These are phyloP conservation scores for Barbatosphaeria neglecta DNA, from an alignment of 495 filamentous ascomycete species.

Conservation along the genomic window DNA sequence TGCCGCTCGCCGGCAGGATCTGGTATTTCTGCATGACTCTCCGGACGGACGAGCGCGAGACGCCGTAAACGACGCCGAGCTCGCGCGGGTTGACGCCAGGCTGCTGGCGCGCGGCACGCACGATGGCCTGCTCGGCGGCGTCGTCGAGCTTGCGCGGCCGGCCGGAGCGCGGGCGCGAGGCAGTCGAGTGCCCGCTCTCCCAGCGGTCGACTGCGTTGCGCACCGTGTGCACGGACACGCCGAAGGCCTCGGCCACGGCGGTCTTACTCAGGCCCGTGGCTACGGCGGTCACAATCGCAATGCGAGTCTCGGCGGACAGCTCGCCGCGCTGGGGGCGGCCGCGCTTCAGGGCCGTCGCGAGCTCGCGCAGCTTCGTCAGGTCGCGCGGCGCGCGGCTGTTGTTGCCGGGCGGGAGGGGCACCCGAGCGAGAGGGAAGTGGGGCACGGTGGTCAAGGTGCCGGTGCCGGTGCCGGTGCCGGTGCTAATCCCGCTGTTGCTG, in stretches of 20 bases:
- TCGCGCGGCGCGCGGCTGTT: neutral
- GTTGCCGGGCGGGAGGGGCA: neutral
- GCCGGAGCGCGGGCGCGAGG: neutral
- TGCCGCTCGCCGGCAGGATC: neutral
- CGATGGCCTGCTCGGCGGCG: neutral
- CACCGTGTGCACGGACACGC: conserved; percentile 1
- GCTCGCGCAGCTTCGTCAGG: neutral
- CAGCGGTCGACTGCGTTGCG: conserved; percentile 1
- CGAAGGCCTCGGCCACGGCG: conserved; percentile 1
- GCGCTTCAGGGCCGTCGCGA: neutral
- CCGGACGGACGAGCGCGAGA: neutral
- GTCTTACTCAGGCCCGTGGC: neutral
- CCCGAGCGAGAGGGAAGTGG: neutral
- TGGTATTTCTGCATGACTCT: neutral
- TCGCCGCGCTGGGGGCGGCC: neutral
- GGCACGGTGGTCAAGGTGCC: neutral
- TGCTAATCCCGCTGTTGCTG: neutral
- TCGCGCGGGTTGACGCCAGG: neutral
- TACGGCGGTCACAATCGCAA: neutral
- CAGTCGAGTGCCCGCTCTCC: neutral
- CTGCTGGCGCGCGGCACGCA: neutral
- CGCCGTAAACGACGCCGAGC: neutral
- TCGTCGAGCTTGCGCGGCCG: neutral
- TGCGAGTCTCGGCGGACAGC: neutral
- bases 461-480: neutral